Percentiles rank a stretch among this genome's conserved stretches.
These are phyloP conservation scores for Santalum album DNA, from an alignment of 164 flowering plant genomes.

Conservation along the genomic window DNA sequence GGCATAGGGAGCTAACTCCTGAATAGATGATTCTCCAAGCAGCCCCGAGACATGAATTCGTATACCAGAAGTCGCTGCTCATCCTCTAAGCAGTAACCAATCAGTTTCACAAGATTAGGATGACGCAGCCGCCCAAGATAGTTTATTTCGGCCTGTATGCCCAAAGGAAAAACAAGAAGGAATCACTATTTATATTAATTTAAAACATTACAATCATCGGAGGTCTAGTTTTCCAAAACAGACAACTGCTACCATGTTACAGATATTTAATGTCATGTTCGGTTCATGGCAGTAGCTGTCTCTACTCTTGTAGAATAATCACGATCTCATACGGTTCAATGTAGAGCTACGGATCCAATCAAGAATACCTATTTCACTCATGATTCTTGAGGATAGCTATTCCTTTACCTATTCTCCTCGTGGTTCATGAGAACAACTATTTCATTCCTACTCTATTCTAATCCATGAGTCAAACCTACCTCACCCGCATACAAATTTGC, in stretches of 20 bases:
- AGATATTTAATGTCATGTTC: background rate
- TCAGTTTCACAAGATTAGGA: constrained; percentile 57
- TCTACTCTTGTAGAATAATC: too few relatives aligned
- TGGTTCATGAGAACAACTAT: too few relatives aligned
- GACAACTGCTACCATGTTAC: background rate
- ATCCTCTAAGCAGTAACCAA: constrained; percentile 61
- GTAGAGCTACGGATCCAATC: too few relatives aligned
- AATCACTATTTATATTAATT: background rate
- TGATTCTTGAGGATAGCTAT: too few relatives aligned
- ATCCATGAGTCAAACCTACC: too few relatives aligned
- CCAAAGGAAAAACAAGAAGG: constrained; percentile 4
- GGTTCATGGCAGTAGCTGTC: too few relatives aligned
- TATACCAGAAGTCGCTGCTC: constrained; percentile 60
- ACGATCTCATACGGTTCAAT: too few relatives aligned
- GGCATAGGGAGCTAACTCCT: constrained; percentile 33
- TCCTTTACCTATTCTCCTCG: too few relatives aligned
- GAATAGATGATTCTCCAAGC: constrained; percentile 68
- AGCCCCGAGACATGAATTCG: constrained; percentile 60
- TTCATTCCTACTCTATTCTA: too few relatives aligned
- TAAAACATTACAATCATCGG: background rate
- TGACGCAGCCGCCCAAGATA: constrained; percentile 56
- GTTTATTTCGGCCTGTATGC: constrained; percentile 49
- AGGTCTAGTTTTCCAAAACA: background rate
- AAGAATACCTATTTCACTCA: too few relatives aligned
- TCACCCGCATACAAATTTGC: too few relatives aligned